These are phyloP conservation scores for Cunninghamia lanceolata DNA, from an alignment of 75 land plant genomes.

Conservation along the genomic window DNA sequence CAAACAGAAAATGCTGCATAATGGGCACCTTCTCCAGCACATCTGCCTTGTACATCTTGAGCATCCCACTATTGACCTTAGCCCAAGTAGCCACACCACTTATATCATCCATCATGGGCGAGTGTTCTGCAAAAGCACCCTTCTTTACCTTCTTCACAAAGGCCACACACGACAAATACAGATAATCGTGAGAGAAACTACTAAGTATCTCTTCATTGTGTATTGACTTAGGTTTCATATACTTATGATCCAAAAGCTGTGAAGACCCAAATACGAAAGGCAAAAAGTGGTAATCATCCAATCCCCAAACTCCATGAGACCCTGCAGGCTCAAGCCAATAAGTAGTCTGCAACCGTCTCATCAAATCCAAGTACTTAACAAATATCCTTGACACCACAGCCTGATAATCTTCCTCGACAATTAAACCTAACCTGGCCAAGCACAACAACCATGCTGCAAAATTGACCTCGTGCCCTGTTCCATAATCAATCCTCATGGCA, in stretches of 20 bases:
- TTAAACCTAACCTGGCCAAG: constrained; percentile 65
- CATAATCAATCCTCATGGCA: constrained; percentile 83
- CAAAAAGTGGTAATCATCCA: constrained; percentile 95
- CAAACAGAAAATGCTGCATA: constrained; percentile 99
- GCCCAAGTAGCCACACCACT: constrained; percentile 86
- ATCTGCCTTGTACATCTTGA: constrained; percentile 97
- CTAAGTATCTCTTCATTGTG: constrained; percentile 88
- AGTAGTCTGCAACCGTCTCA: constrained; percentile 85
- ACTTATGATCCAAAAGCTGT: constrained; percentile 90
- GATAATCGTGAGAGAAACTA: constrained; percentile 70
- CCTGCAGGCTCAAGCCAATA: constrained; percentile 97
- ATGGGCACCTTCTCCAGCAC: constrained; percentile 96
- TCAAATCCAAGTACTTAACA: constrained; percentile 70
- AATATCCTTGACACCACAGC: constrained; percentile 70
- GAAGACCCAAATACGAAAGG: constrained; percentile 96
- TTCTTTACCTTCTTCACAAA: constrained; percentile 96
- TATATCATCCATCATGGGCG: constrained; percentile 95
- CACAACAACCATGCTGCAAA: constrained; percentile 92
- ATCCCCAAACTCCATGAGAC: constrained; percentile 98
- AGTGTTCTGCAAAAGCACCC: constrained; percentile 90
- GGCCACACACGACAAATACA: constrained; percentile 78
- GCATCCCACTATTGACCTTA: constrained; percentile 92
- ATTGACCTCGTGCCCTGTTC: constrained; percentile 96
- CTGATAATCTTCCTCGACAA: constrained; percentile 73
- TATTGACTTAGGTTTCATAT: constrained; percentile 97